These are phyloP conservation scores for Buddleja alternifolia DNA, from an alignment of 257 asterid genomes.

Conservation along the genomic window DNA sequence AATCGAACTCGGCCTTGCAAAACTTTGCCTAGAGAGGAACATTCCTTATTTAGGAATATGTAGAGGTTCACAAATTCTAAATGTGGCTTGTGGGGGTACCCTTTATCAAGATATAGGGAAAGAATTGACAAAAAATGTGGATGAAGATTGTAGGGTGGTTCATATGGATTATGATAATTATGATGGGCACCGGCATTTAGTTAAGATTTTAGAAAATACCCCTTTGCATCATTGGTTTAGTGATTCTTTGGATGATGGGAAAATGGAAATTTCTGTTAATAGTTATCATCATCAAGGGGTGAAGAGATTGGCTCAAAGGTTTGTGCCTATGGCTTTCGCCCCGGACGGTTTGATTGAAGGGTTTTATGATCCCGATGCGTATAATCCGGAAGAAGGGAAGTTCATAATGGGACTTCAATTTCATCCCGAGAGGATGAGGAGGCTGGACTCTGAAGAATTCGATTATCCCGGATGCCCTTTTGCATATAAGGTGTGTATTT, in stretches of 20 bases:
- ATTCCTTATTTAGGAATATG: constrained; percentile 90
- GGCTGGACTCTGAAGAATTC: constrained; percentile 57
- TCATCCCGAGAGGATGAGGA: constrained; percentile 90
- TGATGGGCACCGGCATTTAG: constrained; percentile 73
- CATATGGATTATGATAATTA: constrained; percentile 82
- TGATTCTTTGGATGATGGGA: constrained; percentile 52
- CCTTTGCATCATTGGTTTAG: constrained; percentile 77
- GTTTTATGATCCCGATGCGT: constrained; percentile 81
- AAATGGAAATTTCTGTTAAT: constrained; percentile 66
- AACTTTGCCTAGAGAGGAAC: constrained; percentile 81
- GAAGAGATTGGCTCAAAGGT: constrained; percentile 76
- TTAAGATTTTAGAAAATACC: constrained; percentile 54
- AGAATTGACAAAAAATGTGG: constrained; percentile 40
- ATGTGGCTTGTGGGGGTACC: constrained; percentile 92
- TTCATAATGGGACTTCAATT: constrained; percentile 94
- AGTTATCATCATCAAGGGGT: constrained; percentile 97
- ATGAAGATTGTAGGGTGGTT: constrained; percentile 34
- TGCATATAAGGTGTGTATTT: constrained; percentile 55
- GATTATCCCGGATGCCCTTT: constrained; percentile 84
- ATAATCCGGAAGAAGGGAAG: constrained; percentile 83
- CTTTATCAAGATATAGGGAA: constrained; percentile 80
- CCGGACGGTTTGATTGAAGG: constrained; percentile 88
- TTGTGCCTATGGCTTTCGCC: constrained; percentile 88
- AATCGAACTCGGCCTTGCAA: constrained; percentile 75
- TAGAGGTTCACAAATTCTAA: constrained; percentile 85